Percentiles rank a stretch among this genome's conserved stretches.
These are phyloP conservation scores for Euphorbia tirucalli DNA, from an alignment of 345 rosid genomes.

Conservation along the genomic window DNA sequence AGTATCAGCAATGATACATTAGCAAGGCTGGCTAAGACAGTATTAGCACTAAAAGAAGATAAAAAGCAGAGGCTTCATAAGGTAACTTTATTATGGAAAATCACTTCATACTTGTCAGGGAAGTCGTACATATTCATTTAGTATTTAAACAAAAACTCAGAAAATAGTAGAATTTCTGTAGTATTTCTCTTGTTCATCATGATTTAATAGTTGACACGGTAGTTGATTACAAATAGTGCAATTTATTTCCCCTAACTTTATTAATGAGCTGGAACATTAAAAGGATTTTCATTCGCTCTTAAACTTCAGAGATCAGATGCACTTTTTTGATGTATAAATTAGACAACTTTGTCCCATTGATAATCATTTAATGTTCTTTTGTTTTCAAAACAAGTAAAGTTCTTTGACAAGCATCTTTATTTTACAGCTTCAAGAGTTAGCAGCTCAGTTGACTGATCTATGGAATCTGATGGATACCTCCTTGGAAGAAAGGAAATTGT, in stretches of 20 bases:
- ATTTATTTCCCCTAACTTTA: background rate
- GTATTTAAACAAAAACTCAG: too few species aligned
- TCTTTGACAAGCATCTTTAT: constrained; percentile 13
- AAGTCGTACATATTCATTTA: background rate
- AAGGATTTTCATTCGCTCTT: background rate
- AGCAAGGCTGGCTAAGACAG: constrained; percentile 72
- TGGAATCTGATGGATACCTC: constrained; percentile 99
- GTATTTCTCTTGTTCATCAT: background rate
- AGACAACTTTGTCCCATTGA: background rate
- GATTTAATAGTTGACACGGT: background rate
- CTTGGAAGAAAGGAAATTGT: constrained; percentile 74
- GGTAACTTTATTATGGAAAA: constrained; percentile 32
- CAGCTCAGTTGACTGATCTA: constrained; percentile 75
- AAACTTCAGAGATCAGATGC: background rate
- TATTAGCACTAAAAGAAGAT: constrained; percentile 72
- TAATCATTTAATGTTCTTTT: background rate
- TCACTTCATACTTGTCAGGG: background rate
- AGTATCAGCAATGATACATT: constrained; percentile 95
- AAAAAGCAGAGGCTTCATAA: constrained; percentile 83
- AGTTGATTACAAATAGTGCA: background rate
- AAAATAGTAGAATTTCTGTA: background rate
- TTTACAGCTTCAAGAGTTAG: constrained; percentile 91
- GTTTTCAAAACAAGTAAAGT: background rate
- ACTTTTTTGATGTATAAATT: background rate
- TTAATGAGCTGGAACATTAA: background rate